Conservation (phyloP, 768 basidiomycete genomes). For the Boletus sensibilis region DNA sequence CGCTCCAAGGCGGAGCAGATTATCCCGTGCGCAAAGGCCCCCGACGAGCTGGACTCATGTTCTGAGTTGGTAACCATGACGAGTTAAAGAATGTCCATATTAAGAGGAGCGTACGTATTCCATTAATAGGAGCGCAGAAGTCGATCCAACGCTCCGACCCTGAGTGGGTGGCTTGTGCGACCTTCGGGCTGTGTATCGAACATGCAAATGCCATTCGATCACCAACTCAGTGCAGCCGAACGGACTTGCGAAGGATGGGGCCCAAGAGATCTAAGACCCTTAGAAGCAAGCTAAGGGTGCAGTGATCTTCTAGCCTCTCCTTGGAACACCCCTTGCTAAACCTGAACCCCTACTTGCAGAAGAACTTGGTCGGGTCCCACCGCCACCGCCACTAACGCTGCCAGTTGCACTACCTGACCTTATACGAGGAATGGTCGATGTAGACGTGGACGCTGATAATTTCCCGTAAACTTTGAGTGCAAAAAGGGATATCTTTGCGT, state of each 20-base stretch:
- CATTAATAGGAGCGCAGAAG: slow-evolving; percentile 1
- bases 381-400: slow-evolving; percentile 13
- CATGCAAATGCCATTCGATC: neutral
- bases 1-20: neutral
- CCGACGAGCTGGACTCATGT: neutral
- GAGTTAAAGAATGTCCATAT: neutral
- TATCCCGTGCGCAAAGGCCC: no score
- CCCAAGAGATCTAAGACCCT: neutral
- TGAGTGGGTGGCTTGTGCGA: neutral
- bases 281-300: neutral
- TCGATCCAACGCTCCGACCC: neutral
- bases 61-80: neutral
- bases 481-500: slow-evolving; percentile 6
- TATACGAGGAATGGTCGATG: slow-evolving; percentile 20
- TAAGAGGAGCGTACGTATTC: slow-evolving; percentile 1
- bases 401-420: slow-evolving; percentile 30
- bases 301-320: slow-evolving; percentile 20
- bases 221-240: neutral
- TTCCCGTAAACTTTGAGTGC: slow-evolving; percentile 3
- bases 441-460: slow-evolving; percentile 12
- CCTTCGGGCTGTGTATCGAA: neutral
- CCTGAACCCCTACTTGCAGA: slow-evolving; percentile 26
- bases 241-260: neutral
- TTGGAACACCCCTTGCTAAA: slow-evolving; percentile 25
- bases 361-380: slow-evolving; percentile 26